Evolutionary conservation across 1,284 basidiomycete species (phyloP).

Genomic region (Grifola frondosa): DNA sequence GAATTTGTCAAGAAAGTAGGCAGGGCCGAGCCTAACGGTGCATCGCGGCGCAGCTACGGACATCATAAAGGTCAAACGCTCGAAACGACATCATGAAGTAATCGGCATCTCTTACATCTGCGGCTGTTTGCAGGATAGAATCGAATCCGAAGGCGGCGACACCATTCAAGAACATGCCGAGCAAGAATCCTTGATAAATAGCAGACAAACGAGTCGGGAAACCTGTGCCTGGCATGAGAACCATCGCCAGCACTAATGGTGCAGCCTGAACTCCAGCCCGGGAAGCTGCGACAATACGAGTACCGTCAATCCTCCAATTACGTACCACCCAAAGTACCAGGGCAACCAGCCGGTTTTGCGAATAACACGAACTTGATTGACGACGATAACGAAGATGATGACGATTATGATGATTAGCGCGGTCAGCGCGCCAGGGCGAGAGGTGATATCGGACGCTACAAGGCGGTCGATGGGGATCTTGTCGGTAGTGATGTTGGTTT

Average conservation of each 20-base stretch:
- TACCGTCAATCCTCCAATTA: conserved; percentile 62
- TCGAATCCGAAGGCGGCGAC: conserved; percentile 78
- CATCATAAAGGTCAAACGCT: conserved; percentile 2
- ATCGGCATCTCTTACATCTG: conserved; percentile 51
- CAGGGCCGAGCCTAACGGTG: conserved; percentile 63
- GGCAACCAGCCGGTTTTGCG: conserved; percentile 82
- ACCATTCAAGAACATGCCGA: conserved; percentile 82
- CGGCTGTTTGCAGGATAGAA: conserved; percentile 76
- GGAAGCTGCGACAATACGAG: conserved; percentile 74
- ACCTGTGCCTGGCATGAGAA: conserved; percentile 74
- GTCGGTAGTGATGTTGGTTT: conserved; percentile 64
- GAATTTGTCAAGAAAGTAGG: conserved; percentile 77
- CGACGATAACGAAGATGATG: conserved; percentile 55
- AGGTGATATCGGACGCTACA: conserved; percentile 64
- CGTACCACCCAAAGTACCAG: conserved; percentile 72
- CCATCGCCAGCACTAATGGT: conserved; percentile 79
- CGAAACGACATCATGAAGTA: conserved; percentile 4
- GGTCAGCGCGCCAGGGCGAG: conserved; percentile 69
- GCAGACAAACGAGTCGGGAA: conserved; percentile 81
- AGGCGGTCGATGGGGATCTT: conserved; percentile 76
- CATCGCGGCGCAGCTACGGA: conserved; percentile 70
- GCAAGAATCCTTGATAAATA: conserved; percentile 76
- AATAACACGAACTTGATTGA: conserved; percentile 83
- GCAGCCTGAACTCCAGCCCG: conserved; percentile 61
- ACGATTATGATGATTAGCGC: conserved; percentile 72